Evolutionary conservation across 2,329 filamentous ascomycete genomes (phyloP).

Genomic region (Clonostachys rhizophaga): DNA sequence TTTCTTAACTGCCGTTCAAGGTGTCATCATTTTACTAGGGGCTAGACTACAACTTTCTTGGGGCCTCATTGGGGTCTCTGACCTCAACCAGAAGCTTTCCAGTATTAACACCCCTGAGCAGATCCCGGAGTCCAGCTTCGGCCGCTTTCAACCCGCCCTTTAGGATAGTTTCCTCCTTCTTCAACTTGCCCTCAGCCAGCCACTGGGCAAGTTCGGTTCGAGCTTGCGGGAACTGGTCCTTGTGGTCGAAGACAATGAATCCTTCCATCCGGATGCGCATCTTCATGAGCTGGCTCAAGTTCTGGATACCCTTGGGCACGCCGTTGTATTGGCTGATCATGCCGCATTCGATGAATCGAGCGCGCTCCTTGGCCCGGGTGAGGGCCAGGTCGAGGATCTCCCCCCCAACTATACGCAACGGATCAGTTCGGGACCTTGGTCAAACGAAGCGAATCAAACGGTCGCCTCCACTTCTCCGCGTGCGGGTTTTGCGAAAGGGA

Average conservation of each 20-base stretch:
- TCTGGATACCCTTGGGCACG: conserved; percentile 18
- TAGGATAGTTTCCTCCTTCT: conserved; percentile 66
- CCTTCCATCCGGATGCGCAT: conserved; percentile 61
- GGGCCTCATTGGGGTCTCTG: conserved; percentile 20
- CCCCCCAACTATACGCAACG: conserved; percentile 49
- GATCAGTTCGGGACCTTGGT: too few relatives aligned
- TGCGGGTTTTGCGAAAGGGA: too few relatives aligned
- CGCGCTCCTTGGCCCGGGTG: conserved; percentile 50
- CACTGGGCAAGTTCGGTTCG: conserved; percentile 58
- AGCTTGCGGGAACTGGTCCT: conserved; percentile 50
- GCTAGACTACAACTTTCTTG: background rate
- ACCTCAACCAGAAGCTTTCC: conserved; percentile 59
- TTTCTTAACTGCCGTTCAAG: too few relatives aligned
- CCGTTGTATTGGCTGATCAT: conserved; percentile 65
- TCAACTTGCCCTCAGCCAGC: conserved; percentile 66
- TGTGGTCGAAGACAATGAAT: conserved; percentile 69
- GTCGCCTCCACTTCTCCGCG: too few relatives aligned
- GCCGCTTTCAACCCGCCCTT: conserved; percentile 63
- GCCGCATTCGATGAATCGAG: conserved; percentile 69
- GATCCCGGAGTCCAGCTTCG: conserved; percentile 54
- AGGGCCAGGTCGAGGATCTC: conserved; percentile 66
- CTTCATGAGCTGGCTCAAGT: conserved; percentile 43
- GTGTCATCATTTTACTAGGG: too few relatives aligned
- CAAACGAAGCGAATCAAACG: too few relatives aligned
- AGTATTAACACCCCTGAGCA: conserved; percentile 67